Conservation (phyloP, 768 basidiomycete genomes). For the Termitomyces sp. region DNA sequence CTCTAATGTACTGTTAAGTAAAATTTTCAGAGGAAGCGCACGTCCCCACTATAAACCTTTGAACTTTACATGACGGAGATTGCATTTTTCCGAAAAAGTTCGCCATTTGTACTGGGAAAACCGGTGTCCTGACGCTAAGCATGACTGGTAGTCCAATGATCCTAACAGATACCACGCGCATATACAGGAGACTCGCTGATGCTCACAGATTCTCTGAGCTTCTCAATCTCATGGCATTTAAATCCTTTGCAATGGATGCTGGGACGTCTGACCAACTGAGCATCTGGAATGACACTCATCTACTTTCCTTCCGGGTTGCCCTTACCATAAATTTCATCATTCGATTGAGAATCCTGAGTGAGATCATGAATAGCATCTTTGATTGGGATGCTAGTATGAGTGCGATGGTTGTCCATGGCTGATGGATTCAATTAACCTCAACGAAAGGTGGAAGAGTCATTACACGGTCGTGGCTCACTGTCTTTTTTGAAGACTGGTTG, state of each 20-base stretch:
- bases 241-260: conserved; percentile 5
- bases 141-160: background rate
- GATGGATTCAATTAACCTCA: background rate
- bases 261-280: background rate
- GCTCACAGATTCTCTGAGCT: background rate
- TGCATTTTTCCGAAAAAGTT: background rate
- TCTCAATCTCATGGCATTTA: background rate
- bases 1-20: background rate
- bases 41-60: background rate
- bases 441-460: background rate
- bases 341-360: background rate
- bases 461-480: background rate
- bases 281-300: background rate
- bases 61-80: background rate
- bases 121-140: background rate
- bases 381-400: conserved; percentile 4
- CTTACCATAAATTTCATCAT: background rate
- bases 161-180: background rate
- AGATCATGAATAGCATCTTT: conserved; percentile 1
- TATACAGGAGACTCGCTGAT: conserved; percentile 1
- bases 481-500: conserved; percentile 10
- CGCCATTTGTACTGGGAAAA: background rate
- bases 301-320: background rate
- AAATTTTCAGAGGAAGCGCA: no score
- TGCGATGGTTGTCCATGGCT: background rate